A percentile compares a stretch with the other conserved stretches of the same genome.
phyloP scores from a whole-genome alignment of 305 asterid species.

The Solanum chacoense region DNA sequence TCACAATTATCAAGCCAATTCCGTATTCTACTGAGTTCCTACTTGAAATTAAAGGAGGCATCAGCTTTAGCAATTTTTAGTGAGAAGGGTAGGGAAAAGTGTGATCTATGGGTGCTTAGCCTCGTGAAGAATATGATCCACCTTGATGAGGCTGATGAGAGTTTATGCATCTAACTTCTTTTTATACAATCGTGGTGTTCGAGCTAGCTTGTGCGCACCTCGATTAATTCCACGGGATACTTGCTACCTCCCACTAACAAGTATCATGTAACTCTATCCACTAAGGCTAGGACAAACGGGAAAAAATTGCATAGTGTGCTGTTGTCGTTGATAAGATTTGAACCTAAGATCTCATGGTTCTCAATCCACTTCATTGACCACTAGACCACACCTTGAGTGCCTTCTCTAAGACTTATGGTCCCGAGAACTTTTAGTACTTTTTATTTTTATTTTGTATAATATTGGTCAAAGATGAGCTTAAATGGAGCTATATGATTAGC shows the following conservation, averaged over 20 bases:
- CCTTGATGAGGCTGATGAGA: background rate
- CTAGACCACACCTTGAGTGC: background rate
- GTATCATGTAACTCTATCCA: background rate
- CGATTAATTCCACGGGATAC: background rate
- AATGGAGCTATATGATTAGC: background rate
- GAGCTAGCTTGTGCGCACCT: background rate
- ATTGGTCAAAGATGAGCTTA: background rate
- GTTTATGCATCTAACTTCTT: background rate
- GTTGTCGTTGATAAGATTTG: background rate
- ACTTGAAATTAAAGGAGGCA: background rate
- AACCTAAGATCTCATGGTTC: background rate
- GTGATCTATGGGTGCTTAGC: background rate
- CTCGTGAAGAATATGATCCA: background rate
- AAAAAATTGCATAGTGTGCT: background rate
- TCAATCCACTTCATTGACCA: background rate
- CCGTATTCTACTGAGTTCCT: background rate
- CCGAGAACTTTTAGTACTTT: background rate
- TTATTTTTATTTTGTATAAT: background rate
- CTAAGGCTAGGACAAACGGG: background rate
- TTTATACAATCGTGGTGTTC: background rate
- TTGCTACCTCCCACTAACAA: background rate
- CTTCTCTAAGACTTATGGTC: background rate
- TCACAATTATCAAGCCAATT: background rate
- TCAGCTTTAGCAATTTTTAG: background rate
- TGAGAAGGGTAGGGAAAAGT: background rate